These are phyloP conservation scores for Lanzia echinophila DNA, from an alignment of 2,329 filamentous ascomycete genomes.

Conservation along the genomic window DNA sequence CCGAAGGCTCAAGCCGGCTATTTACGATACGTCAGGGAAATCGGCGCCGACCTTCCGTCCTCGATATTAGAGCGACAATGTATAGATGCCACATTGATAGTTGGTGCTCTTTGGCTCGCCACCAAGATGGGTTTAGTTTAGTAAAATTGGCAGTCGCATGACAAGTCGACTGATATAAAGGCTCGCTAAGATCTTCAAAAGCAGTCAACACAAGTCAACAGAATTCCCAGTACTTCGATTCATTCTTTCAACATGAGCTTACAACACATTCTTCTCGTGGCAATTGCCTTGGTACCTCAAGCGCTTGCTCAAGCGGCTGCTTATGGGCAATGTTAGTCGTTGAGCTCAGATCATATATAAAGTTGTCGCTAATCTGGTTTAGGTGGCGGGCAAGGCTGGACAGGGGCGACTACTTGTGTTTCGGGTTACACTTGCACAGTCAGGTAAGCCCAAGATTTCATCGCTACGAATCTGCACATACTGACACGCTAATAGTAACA, in stretches of 20 bases:
- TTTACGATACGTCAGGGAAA: constrained; percentile 18
- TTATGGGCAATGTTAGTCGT: constrained; percentile 26
- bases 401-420: constrained; percentile 24
- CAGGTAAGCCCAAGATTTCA: no score
- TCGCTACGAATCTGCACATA: no score
- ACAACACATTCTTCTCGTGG: constrained; percentile 24
- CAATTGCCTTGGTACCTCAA: constrained; percentile 28
- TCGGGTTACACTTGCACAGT: constrained; percentile 24
- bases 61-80: neutral
- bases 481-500: no score
- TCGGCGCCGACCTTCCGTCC: constrained; percentile 20
- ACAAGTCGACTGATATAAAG: constrained; percentile 2
- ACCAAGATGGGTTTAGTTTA: neutral
- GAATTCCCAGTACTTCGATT: constrained; percentile 7
- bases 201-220: neutral
- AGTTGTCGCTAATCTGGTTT: neutral
- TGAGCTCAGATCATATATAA: neutral
- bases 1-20: constrained; percentile 15
- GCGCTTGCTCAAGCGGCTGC: constrained; percentile 21
- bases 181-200: neutral
- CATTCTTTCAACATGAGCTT: constrained; percentile 21
- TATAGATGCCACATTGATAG: neutral
- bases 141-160: neutral
- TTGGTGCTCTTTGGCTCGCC: neutral
- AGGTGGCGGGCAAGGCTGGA: constrained; percentile 26